Evolutionary conservation across 352 stramenopile genomes (phyloP).

Genomic region (Globisporangium viniferum): DNA sequence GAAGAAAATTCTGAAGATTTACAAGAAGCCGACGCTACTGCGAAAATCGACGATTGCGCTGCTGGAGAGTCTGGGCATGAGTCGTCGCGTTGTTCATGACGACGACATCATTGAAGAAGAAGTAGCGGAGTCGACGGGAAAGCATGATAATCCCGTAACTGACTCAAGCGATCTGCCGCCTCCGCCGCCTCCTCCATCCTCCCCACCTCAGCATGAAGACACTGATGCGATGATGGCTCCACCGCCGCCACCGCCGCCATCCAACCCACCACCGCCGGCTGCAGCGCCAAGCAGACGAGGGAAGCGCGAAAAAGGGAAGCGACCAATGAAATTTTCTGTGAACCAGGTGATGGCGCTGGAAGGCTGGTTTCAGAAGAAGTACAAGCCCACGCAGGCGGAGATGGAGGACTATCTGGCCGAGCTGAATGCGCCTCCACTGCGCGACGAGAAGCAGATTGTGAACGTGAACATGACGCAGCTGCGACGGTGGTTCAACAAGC

Average conservation of each 20-base stretch:
- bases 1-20: constrained; percentile 74
- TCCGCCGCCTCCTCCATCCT: constrained; percentile 16
- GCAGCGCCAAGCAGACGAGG: constrained; percentile 27
- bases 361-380: constrained; percentile 84
- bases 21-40: constrained; percentile 78
- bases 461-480: constrained; percentile 88
- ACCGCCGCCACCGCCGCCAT: constrained; percentile 15
- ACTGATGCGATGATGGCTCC: neutral
- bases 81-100: constrained; percentile 41
- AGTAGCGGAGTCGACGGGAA: constrained; percentile 1
- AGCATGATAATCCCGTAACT: constrained; percentile 3
- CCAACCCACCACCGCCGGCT: constrained; percentile 8
- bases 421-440: constrained; percentile 67
- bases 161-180: neutral
- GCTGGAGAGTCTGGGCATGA: constrained; percentile 72
- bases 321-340: constrained; percentile 87
- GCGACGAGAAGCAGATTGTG: constrained; percentile 71
- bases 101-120: constrained; percentile 47
- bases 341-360: constrained; percentile 76
- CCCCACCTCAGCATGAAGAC: neutral
- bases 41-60: constrained; percentile 68
- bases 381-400: constrained; percentile 76
- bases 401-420: constrained; percentile 74
- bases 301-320: constrained; percentile 58
- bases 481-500: constrained; percentile 85